These are phyloP conservation scores for Trichosporon sp. DNA, from an alignment of 1,284 basidiomycete species.

Conservation along the genomic window DNA sequence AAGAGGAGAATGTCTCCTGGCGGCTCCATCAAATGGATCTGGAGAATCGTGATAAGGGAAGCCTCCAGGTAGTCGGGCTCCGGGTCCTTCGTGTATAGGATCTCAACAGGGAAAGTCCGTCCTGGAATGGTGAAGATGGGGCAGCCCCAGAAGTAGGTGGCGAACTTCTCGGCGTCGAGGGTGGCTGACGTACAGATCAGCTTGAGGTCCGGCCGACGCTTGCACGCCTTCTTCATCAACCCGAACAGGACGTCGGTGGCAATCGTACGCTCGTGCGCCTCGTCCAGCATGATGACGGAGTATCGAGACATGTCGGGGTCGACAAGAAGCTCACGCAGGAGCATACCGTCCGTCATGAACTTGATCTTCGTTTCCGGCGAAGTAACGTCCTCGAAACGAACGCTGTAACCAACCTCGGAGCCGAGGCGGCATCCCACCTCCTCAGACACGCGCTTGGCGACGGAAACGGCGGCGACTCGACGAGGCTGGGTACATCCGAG, in stretches of 20 bases:
- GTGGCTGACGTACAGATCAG: conserved; percentile 98
- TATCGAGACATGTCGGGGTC: conserved; percentile 91
- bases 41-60: conserved; percentile 96
- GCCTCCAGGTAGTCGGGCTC: conserved; percentile 98
- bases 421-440: conserved; percentile 96
- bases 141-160: conserved; percentile 96
- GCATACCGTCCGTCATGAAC: conserved; percentile 99
- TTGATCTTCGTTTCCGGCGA: conserved; percentile 97
- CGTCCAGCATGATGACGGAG: conserved; percentile 96
- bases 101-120: conserved; percentile 95
- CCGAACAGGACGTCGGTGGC: conserved; percentile 97
- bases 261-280: conserved; percentile 97
- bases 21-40: conserved; percentile 97
- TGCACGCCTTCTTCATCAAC: conserved; percentile 91
- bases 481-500: conserved; percentile 98
- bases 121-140: conserved; percentile 99
- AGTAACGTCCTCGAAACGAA: conserved; percentile 99
- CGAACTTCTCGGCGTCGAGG: conserved; percentile 98
- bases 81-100: conserved; percentile 96
- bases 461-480: conserved; percentile 98
- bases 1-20: conserved; percentile 95
- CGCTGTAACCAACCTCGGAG: conserved; percentile 95
- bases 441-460: conserved; percentile 95
- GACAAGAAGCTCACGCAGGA: conserved; percentile 91
- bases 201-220: conserved; percentile 89